phyloP scores from a whole-genome alignment of 805 yeast species.

The Grigorovia transvaalensis region DNA sequence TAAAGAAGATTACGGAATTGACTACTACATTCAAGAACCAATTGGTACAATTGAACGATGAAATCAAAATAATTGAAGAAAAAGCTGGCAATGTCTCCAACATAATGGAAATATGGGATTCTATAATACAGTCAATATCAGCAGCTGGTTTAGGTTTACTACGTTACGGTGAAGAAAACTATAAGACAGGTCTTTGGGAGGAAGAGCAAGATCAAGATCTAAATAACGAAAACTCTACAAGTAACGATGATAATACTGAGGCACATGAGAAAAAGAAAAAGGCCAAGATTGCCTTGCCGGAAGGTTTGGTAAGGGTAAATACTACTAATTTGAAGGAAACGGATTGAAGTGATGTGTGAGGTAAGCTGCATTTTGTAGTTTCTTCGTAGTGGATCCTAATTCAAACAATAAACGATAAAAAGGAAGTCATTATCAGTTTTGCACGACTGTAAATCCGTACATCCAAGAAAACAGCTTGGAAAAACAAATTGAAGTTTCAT shows the following conservation, averaged over 20 bases:
- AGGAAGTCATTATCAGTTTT: no score
- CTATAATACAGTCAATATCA: conserved; percentile 23
- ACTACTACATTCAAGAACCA: conserved; percentile 22
- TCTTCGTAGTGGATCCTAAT: no score
- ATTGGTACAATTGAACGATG: conserved; percentile 18
- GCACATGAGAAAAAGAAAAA: conserved; percentile 24
- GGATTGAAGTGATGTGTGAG: neutral
- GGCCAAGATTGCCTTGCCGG: conserved; percentile 44
- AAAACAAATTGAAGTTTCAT: neutral
- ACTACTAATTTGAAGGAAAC: conserved; percentile 5
- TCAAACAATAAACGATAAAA: no score
- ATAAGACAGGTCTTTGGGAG: conserved; percentile 24
- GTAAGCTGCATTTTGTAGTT: no score
- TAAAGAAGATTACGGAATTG: conserved; percentile 18
- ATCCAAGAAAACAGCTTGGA: no score
- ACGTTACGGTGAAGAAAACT: conserved; percentile 25
- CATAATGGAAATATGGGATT: conserved; percentile 25
- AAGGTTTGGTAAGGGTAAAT: conserved; percentile 47
- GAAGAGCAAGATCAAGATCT: neutral
- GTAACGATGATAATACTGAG: conserved; percentile 23
- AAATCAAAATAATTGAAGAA: conserved; percentile 17
- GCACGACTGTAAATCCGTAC: no score
- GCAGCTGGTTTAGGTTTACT: conserved; percentile 25
- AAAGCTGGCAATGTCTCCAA: conserved; percentile 20
- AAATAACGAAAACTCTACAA: neutral